These are phyloP conservation scores for Lolium perenne DNA, from an alignment of 176 grass and related monocot genomes.

Conservation along the genomic window DNA sequence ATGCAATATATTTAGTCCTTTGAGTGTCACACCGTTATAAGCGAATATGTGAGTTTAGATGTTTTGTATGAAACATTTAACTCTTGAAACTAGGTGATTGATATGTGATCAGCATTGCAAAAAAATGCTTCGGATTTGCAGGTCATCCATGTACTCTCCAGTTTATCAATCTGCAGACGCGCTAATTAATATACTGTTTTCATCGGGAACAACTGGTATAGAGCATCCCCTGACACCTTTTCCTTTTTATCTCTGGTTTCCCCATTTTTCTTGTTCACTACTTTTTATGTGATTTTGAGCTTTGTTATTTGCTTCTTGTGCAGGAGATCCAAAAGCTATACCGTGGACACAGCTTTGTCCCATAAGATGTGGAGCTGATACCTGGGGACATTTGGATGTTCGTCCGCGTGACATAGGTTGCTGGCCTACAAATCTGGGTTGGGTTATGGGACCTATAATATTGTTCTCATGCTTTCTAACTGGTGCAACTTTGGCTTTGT, in stretches of 20 bases:
- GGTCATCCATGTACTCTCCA: conserved; percentile 60
- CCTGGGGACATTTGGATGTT: conserved; percentile 85
- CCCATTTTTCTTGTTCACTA: conserved; percentile 16
- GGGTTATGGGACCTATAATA: conserved; percentile 91
- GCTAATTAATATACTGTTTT: conserved; percentile 90
- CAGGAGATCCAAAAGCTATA: conserved; percentile 98
- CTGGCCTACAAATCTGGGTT: conserved; percentile 95
- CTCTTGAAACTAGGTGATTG: not conserved
- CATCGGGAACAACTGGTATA: conserved; percentile 97
- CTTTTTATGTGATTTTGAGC: not conserved
- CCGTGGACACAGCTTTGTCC: conserved; percentile 91
- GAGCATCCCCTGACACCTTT: not conserved
- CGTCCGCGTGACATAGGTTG: conserved; percentile 67
- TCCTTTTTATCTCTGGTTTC: conserved; percentile 9
- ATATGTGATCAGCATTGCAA: not conserved
- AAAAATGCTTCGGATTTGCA: conserved; percentile 45
- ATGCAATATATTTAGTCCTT: conserved; percentile 22
- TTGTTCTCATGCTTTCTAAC: conserved; percentile 74
- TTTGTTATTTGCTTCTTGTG: conserved; percentile 40
- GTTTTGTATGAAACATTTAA: not conserved
- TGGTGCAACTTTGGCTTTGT: conserved; percentile 81
- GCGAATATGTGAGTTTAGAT: not conserved
- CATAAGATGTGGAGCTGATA: conserved; percentile 74
- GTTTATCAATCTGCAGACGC: conserved; percentile 70
- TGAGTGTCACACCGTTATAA: not conserved